A percentile compares a stretch with the other conserved stretches of the same genome.
Evolutionary conservation across 345 rosid species (phyloP).

Genomic region (Hibiscus trionum): DNA sequence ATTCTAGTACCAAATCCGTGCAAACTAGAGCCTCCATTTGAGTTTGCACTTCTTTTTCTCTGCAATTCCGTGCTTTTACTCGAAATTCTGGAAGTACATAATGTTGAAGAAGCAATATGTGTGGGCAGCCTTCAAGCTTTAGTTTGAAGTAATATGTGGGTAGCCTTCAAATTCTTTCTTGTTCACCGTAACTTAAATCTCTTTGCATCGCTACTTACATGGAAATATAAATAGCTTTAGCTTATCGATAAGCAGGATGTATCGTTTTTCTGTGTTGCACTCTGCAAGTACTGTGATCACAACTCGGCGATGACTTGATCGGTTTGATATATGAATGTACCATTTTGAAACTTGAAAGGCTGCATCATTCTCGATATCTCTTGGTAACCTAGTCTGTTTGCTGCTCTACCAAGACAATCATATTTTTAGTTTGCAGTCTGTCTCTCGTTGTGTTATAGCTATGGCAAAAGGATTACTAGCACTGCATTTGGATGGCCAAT

Average conservation of each 20-base stretch:
- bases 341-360: neutral
- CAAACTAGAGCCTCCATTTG: too few species aligned
- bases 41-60: too few species aligned
- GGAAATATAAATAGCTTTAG: neutral
- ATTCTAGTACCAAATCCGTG: too few species aligned
- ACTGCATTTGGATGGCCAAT: constrained; percentile 12
- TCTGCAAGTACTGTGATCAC: neutral
- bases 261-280: neutral
- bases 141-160: too few species aligned
- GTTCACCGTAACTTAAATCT: too few species aligned
- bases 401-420: neutral
- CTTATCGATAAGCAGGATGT: neutral
- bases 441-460: neutral
- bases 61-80: too few species aligned
- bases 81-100: too few species aligned
- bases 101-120: too few species aligned
- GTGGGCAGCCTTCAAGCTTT: too few species aligned
- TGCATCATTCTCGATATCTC: neutral
- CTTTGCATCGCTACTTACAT: neutral
- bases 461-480: neutral
- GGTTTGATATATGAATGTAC: neutral
- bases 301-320: neutral
- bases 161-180: too few species aligned
- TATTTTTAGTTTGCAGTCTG: neutral
- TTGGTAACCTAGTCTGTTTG: neutral